A percentile compares a stretch with the other conserved stretches of the same genome.
These are phyloP conservation scores for Colletotrichum musae DNA, from an alignment of 2,329 filamentous ascomycete genomes.

Conservation along the genomic window DNA sequence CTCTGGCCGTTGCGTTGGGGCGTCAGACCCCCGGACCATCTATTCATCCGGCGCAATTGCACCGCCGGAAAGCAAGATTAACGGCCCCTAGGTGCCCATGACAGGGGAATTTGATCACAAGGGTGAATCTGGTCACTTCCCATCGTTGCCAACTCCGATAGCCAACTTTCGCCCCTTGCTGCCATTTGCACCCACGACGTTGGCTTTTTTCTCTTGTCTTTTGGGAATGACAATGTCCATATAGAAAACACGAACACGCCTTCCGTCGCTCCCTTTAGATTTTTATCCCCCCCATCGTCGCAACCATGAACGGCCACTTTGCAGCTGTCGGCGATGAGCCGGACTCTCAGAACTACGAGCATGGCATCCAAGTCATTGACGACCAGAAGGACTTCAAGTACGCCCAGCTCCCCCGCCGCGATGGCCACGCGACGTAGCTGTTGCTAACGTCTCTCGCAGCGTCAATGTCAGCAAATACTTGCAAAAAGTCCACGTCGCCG, in stretches of 20 bases:
- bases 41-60: slow-evolving; percentile 39
- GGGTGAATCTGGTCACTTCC: slow-evolving; percentile 41
- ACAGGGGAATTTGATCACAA: slow-evolving; percentile 39
- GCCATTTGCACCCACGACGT: slow-evolving; percentile 21
- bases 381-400: slow-evolving; percentile 98
- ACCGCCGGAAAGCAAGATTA: slow-evolving; percentile 39
- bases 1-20: slow-evolving; percentile 1
- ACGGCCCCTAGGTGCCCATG: slow-evolving; percentile 21
- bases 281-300: slow-evolving; percentile 36
- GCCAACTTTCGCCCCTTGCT: slow-evolving; percentile 33
- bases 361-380: slow-evolving; percentile 97
- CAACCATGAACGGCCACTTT: slow-evolving; percentile 84
- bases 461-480: slow-evolving; percentile 86
- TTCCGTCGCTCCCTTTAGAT: slow-evolving; percentile 14
- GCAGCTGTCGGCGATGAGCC: slow-evolving; percentile 78
- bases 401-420: slow-evolving; percentile 49
- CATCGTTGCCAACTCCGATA: slow-evolving; percentile 27
- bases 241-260: slow-evolving; percentile 26
- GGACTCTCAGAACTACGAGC: slow-evolving; percentile 80
- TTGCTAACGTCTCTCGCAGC: slow-evolving; percentile 60
- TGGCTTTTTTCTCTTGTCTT: slow-evolving; percentile 15
- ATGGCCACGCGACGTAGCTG: not conserved
- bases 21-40: slow-evolving; percentile 26
- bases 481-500: slow-evolving; percentile 81
- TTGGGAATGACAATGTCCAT: slow-evolving; percentile 34